phyloP scores from a whole-genome alignment of 257 asterid genomes.

The Ballota nigra region DNA sequence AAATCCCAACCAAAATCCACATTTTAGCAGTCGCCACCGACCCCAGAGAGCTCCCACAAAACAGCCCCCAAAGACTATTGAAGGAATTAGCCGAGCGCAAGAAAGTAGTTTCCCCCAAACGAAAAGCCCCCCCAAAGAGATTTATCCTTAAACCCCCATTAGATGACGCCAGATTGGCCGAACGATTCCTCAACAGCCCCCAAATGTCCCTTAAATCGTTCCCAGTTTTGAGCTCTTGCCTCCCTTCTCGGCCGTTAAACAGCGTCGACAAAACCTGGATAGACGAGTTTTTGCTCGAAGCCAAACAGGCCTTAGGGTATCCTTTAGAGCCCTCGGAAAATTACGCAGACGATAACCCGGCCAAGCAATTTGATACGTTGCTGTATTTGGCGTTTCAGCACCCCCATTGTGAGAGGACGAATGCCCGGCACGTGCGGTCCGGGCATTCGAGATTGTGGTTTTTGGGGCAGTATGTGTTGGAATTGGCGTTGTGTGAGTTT shows the following conservation, averaged over 20 bases:
- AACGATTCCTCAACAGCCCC: constrained; percentile 92
- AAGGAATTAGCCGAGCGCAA: constrained; percentile 85
- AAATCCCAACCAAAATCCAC: constrained; percentile 31
- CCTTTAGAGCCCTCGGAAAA: constrained; percentile 82
- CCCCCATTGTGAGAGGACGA: constrained; percentile 88
- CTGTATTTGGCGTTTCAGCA: constrained; percentile 92
- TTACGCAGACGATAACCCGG: constrained; percentile 85
- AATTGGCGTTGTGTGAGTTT: constrained; percentile 84
- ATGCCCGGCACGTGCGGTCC: constrained; percentile 69
- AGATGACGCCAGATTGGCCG: constrained; percentile 69
- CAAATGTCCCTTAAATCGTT: constrained; percentile 79
- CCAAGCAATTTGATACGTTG: constrained; percentile 83
- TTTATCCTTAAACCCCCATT: constrained; percentile 86
- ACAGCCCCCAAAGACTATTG: constrained; percentile 90
- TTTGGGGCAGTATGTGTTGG: constrained; percentile 87
- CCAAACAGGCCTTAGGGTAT: constrained; percentile 87
- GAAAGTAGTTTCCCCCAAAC: constrained; percentile 69
- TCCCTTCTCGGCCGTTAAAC: constrained; percentile 72
- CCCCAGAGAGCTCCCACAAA: constrained; percentile 77
- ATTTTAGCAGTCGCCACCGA: constrained; percentile 66
- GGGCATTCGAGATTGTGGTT: constrained; percentile 83
- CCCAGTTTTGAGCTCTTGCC: constrained; percentile 89
- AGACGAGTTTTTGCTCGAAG: constrained; percentile 86
- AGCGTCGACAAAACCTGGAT: constrained; percentile 89
- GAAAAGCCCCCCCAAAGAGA: constrained; percentile 64